Evolutionary conservation across 2,329 filamentous ascomycete genomes (phyloP).

Genomic region (Colletotrichum nymphaeae): DNA sequence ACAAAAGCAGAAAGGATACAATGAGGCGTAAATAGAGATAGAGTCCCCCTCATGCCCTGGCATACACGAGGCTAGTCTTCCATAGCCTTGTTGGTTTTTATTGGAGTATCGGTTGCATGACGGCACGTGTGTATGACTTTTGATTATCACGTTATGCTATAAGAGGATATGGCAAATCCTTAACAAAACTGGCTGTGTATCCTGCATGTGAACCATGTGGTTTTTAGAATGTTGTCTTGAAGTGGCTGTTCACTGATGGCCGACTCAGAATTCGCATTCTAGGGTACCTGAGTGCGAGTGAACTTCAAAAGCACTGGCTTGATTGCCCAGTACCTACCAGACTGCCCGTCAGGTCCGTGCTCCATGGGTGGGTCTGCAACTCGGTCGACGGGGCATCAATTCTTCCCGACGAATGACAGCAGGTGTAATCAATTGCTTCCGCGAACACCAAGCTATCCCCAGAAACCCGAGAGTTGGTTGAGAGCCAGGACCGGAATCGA

Average conservation of each 20-base stretch:
- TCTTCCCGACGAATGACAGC: constrained; percentile 35
- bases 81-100: constrained; percentile 10
- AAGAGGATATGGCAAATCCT: constrained; percentile 10
- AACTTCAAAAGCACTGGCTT: not conserved
- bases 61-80: constrained; percentile 24
- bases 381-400: constrained; percentile 27
- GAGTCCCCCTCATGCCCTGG: constrained; percentile 32
- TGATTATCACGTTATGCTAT: constrained; percentile 23
- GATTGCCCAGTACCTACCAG: not conserved
- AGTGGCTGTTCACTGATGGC: not conserved
- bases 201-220: not conserved
- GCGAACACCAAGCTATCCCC: constrained; percentile 30
- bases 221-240: not conserved
- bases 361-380: not conserved
- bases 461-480: constrained; percentile 4
- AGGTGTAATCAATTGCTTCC: constrained; percentile 33
- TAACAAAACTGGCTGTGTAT: not conserved
- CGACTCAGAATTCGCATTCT: not conserved
- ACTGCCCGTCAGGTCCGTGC: not conserved
- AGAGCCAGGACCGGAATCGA: constrained; percentile 14
- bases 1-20: constrained; percentile 32
- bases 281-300: not conserved
- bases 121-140: constrained; percentile 22
- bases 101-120: constrained; percentile 33
- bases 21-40: constrained; percentile 36